Conservation (phyloP, 352 stramenopile genomes). For the Phytopythium kandeliae region DNA sequence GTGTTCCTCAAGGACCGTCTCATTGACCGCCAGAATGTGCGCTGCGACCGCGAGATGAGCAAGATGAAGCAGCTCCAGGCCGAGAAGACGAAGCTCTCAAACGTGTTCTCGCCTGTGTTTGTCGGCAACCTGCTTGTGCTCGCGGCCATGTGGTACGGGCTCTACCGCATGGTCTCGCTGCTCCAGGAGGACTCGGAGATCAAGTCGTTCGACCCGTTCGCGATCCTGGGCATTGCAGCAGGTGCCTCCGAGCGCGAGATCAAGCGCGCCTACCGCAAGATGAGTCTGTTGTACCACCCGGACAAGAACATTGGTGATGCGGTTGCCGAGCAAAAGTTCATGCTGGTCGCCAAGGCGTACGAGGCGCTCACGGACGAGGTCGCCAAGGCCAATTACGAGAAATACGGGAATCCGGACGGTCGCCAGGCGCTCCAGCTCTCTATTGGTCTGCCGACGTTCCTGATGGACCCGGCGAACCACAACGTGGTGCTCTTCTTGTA, state of each 20-base stretch:
- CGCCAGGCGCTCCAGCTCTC: constrained; percentile 95
- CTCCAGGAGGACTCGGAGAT: constrained; percentile 96
- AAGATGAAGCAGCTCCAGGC: constrained; percentile 85
- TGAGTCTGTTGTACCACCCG: constrained; percentile 91
- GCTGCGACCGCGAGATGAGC: constrained; percentile 75
- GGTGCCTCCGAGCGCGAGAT: constrained; percentile 92
- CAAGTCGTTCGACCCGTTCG: constrained; percentile 98
- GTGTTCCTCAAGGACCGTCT: constrained; percentile 85
- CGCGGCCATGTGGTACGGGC: constrained; percentile 64
- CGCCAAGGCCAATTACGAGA: constrained; percentile 97
- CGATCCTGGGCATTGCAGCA: constrained; percentile 93
- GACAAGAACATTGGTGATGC: constrained; percentile 98
- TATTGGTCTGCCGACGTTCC: constrained; percentile 96
- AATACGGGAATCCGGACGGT: constrained; percentile 98
- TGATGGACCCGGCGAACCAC: constrained; percentile 96
- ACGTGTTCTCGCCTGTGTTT: constrained; percentile 78
- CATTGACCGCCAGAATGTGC: constrained; percentile 80
- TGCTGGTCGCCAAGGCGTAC: constrained; percentile 95
- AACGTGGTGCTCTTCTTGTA: constrained; percentile 98
- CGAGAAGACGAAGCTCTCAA: constrained; percentile 81
- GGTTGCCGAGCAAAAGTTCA: constrained; percentile 97
- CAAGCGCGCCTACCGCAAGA: constrained; percentile 93
- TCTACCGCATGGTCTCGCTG: constrained; percentile 88
- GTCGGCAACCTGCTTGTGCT: constrained; percentile 73
- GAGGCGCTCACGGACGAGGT: constrained; percentile 95